Evolutionary conservation across 345 rosid species (phyloP).

Genomic region (Clarkia xantiana): DNA sequence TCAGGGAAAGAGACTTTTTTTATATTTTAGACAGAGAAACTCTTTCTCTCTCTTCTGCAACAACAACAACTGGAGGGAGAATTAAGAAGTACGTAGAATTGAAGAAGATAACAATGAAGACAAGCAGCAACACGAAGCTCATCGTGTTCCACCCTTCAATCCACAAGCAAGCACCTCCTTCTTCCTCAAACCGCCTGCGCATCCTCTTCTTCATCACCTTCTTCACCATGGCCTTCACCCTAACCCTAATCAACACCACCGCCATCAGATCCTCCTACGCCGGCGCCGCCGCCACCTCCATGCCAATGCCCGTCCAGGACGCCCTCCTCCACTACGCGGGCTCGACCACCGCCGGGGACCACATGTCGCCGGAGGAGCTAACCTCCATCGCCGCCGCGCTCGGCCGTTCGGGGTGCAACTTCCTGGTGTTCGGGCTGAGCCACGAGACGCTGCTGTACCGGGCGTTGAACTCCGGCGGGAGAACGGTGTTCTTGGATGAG

Average conservation of each 20-base stretch:
- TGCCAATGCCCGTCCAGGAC: not conserved
- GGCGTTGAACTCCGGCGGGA: conserved; percentile 54
- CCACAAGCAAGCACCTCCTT: conserved; percentile 4
- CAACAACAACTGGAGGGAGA: too few relatives aligned
- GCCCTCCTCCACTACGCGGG: conserved; percentile 13
- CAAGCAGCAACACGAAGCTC: conserved; percentile 7
- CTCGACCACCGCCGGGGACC: not conserved
- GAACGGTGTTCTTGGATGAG: conserved; percentile 61
- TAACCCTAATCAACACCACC: conserved; percentile 9
- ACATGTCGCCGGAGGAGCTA: conserved; percentile 1
- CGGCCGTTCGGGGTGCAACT: conserved; percentile 13
- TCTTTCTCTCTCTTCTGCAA: not conserved
- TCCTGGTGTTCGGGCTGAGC: conserved; percentile 15
- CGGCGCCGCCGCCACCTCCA: not conserved
- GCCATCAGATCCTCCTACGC: not conserved
- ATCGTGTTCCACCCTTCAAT: conserved; percentile 4
- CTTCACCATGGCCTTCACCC: conserved; percentile 6
- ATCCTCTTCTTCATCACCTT: conserved; percentile 7
- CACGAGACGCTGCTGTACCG: conserved; percentile 8
- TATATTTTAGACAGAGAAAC: not conserved
- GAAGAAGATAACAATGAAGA: conserved; percentile 3
- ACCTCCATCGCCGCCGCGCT: conserved; percentile 2
- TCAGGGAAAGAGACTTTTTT: too few relatives aligned
- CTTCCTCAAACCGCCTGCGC: conserved; percentile 7
- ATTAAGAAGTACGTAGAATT: not conserved